Evolutionary conservation across 2,329 filamentous ascomycete genomes (phyloP).

Genomic region (Xylariaceae sp.): DNA sequence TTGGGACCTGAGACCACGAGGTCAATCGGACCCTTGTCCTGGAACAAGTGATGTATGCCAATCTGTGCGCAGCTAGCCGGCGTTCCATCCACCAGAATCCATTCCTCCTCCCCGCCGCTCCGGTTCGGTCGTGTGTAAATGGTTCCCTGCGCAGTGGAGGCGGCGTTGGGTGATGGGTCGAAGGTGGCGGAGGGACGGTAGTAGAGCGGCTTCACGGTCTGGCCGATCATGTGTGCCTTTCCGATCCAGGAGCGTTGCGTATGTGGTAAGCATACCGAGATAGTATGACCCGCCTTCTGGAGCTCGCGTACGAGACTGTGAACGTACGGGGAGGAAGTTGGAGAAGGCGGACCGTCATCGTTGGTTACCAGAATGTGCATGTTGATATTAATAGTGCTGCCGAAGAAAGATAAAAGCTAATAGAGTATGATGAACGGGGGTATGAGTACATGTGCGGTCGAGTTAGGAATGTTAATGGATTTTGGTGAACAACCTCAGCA

Average conservation of each 20-base stretch:
- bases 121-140: conserved; percentile 56
- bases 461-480: too few species aligned
- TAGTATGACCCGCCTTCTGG: conserved; percentile 75
- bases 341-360: conserved; percentile 80
- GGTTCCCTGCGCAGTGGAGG: conserved; percentile 60
- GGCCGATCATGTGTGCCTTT: conserved; percentile 94
- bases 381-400: conserved; percentile 27
- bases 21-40: conserved; percentile 71
- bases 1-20: conserved; percentile 80
- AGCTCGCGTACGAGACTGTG: conserved; percentile 73
- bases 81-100: conserved; percentile 80
- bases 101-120: conserved; percentile 66
- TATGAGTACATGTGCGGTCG: too few species aligned
- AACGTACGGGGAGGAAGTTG: conserved; percentile 78
- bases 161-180: conserved; percentile 42
- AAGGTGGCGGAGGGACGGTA: conserved; percentile 62
- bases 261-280: conserved; percentile 89
- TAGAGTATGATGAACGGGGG: too few species aligned
- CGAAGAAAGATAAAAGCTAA: too few species aligned
- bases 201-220: conserved; percentile 81
- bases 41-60: conserved; percentile 78
- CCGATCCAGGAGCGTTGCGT: conserved; percentile 97
- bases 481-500: too few species aligned
- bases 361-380: conserved; percentile 73
- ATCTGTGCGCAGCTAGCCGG: conserved; percentile 83